Base-by-base conservation (phyloP, 352 stramenopile genomes). In the Pythium volutum region DNA sequence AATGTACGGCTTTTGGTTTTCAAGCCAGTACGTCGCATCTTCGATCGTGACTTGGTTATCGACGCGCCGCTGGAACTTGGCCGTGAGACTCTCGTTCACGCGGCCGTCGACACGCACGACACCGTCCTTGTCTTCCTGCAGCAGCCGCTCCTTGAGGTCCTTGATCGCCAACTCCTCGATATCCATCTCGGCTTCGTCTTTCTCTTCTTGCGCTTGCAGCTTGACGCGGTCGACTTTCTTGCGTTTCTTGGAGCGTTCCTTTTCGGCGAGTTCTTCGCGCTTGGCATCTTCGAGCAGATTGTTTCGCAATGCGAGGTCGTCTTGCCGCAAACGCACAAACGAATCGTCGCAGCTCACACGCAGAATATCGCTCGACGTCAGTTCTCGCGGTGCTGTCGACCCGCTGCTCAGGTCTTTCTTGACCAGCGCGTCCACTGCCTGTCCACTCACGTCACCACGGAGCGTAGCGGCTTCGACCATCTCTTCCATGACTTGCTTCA, bases 171-270 rank as follows among this genome's bases (percentile, higher is more conserved):
- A 63, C 53, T 95, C 84, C 27, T 92, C 84, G 2, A 95, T 62
- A 49, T 95, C 86, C 84, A 95, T 92, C 57, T 95, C 86, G 1
- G 79, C 81, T 58, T 95, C 86, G 62, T 93, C 81, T 29, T 87
- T 87, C 48, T 91, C 85, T 23, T 95, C 86, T 55, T 92, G 81
- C 15, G 78, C 74, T 36, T 57, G 56, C 43, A 82, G 49, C 53
- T 91, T 91, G 58, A 78, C 86, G 26, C 81, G 81, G 38, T 95
- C 85, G 25, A 89, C 81, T 62, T 95, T 95, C 61, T 93, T 91
- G 16, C 86, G 86, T 66, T 93, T 95, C 68, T 92, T 92, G 8
- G 78, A 79, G 11, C 84, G 80, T 56, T 95, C 86, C 33, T 85
- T 88, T 47, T 93, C 86, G 0, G 75, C 70, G 27, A 79, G 66